A percentile compares a stretch with the other conserved stretches of the same genome.
Conservation (phyloP, 2,329 filamentous ascomycete species). For the Talaromyces amestolkiae region DNA sequence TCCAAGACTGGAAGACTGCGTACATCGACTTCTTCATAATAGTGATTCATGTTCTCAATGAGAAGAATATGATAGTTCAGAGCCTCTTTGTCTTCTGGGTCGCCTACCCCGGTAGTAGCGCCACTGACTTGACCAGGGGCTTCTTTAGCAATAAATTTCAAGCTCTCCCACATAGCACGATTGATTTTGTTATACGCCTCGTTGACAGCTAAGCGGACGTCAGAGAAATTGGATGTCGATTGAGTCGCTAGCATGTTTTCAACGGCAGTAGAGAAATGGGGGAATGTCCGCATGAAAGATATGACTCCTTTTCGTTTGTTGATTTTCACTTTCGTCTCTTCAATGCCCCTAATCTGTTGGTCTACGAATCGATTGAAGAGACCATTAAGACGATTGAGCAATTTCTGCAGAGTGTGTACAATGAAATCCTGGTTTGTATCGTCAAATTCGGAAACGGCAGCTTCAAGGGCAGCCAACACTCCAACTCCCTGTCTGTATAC, state of each 20-base stretch:
- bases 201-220: slow-evolving; percentile 75
- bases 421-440: slow-evolving; percentile 94
- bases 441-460: slow-evolving; percentile 72
- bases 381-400: slow-evolving; percentile 70
- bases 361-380: slow-evolving; percentile 88
- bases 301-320: slow-evolving; percentile 98
- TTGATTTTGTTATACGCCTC: slow-evolving; percentile 85
- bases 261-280: slow-evolving; percentile 74
- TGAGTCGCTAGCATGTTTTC: slow-evolving; percentile 72
- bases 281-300: slow-evolving; percentile 90
- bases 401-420: slow-evolving; percentile 72
- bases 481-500: slow-evolving; percentile 76
- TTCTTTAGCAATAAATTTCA: slow-evolving; percentile 87
- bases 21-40: slow-evolving; percentile 83
- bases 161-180: slow-evolving; percentile 93
- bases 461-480: slow-evolving; percentile 75
- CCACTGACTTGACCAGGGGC: slow-evolving; percentile 57
- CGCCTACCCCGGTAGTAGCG: slow-evolving; percentile 51
- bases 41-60: slow-evolving; percentile 99
- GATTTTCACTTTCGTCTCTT: slow-evolving; percentile 98
- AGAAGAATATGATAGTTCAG: slow-evolving; percentile 96
- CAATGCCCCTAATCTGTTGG: slow-evolving; percentile 90
- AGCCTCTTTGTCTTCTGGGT: slow-evolving; percentile 89
- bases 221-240: slow-evolving; percentile 54
- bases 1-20: slow-evolving; percentile 71